These are phyloP conservation scores for Puccinellia tenuiflora DNA, from an alignment of 176 grass and related monocot genomes.

Conservation along the genomic window DNA sequence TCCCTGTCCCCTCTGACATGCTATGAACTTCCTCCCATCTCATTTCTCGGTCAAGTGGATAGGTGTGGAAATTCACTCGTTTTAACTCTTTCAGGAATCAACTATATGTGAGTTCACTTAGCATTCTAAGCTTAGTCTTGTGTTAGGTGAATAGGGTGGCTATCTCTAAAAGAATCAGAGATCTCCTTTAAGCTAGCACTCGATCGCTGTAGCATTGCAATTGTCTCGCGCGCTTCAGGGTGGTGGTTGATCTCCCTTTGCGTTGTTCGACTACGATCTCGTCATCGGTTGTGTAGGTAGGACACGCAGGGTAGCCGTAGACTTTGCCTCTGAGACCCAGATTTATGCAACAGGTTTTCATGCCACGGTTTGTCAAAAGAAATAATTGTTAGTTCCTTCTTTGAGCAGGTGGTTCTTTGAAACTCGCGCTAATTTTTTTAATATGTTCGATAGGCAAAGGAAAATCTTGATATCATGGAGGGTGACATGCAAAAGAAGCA, in stretches of 20 bases:
- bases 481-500: not conserved
- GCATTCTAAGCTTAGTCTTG: slow-evolving; percentile 31
- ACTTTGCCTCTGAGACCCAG: not conserved
- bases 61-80: not conserved
- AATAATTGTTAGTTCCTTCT: not conserved
- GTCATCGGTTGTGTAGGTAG: not conserved
- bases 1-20: not conserved
- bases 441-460: not conserved
- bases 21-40: not conserved
- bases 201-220: not conserved
- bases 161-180: not conserved
- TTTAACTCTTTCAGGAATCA: not conserved
- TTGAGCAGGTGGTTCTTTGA: slow-evolving; percentile 1
- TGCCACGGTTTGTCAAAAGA: not conserved
- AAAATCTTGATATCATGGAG: not conserved
- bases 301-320: not conserved
- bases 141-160: slow-evolving; percentile 34
- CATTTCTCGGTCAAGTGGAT: not conserved
- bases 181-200: slow-evolving; percentile 1
- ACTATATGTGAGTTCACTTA: not conserved
- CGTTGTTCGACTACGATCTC: not conserved
- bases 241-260: slow-evolving; percentile 30
- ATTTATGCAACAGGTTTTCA: not conserved
- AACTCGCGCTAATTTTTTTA: not conserved
- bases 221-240: not conserved